Conservation (phyloP, 805 yeast genomes). For the Yueomyces sp. region DNA sequence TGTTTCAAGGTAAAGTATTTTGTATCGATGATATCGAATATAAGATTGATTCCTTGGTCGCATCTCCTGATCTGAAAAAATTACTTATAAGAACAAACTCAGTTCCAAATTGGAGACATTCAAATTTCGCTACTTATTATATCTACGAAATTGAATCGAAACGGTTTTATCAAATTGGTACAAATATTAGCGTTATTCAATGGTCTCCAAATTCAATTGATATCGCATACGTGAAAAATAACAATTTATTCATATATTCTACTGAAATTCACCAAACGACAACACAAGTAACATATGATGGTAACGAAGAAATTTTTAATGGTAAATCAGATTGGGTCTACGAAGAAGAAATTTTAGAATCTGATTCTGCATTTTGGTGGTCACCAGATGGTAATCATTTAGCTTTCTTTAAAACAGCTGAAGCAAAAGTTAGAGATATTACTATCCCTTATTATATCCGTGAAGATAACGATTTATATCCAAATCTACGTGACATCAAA, state of each 20-base stretch:
- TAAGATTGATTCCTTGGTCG: constrained; percentile 38
- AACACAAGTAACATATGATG: constrained; percentile 52
- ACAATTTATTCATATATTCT: constrained; percentile 52
- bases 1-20: constrained; percentile 40
- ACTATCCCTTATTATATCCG: constrained; percentile 67
- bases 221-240: constrained; percentile 54
- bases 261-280: constrained; percentile 15
- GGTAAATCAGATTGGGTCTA: constrained; percentile 94
- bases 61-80: constrained; percentile 51
- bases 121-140: constrained; percentile 32
- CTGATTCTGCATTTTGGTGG: constrained; percentile 77
- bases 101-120: constrained; percentile 46
- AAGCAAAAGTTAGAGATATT: constrained; percentile 57
- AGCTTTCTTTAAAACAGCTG: constrained; percentile 56
- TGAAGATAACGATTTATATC: constrained; percentile 39
- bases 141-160: constrained; percentile 23
- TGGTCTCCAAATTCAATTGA: constrained; percentile 66
- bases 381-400: constrained; percentile 57
- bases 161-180: constrained; percentile 17
- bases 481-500: constrained; percentile 46
- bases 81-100: constrained; percentile 51
- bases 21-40: constrained; percentile 27
- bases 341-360: constrained; percentile 74
- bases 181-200: constrained; percentile 33
- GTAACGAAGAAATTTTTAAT: constrained; percentile 57